Conservation (phyloP, 106 monocot species). For the Xerophyta viscosa region DNA sequence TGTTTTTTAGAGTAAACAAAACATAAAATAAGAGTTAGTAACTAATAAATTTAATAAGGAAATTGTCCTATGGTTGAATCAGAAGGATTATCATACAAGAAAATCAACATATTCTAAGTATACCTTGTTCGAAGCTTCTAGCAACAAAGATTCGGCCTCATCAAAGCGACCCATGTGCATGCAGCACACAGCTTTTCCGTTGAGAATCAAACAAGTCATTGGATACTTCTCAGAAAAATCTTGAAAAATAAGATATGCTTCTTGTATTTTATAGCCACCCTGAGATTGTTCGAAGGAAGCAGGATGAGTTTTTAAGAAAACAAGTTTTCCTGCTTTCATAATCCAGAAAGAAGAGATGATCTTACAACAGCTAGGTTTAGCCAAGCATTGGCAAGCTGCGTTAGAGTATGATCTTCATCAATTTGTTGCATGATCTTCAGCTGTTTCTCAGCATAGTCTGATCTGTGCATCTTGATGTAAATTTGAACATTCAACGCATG, state of each 20-base stretch:
- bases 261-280: constrained; percentile 97
- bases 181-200: constrained; percentile 95
- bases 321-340: neutral
- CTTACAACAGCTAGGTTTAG: constrained; percentile 69
- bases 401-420: constrained; percentile 89
- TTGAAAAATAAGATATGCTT: constrained; percentile 94
- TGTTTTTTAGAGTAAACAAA: too few species aligned
- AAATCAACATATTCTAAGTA: neutral
- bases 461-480: constrained; percentile 79
- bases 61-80: too few species aligned
- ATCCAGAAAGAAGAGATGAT: neutral
- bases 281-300: constrained; percentile 19
- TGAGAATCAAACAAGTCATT: constrained; percentile 78
- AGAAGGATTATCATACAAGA: neutral
- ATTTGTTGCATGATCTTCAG: constrained; percentile 87
- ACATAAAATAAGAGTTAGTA: too few species aligned
- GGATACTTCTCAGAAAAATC: constrained; percentile 95
- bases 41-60: too few species aligned
- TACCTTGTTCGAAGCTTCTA: constrained; percentile 93
- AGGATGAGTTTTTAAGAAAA: neutral
- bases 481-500: constrained; percentile 92
- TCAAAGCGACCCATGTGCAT: constrained; percentile 99
- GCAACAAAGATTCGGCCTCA: constrained; percentile 82
- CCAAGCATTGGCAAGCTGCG: constrained; percentile 92
- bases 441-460: constrained; percentile 95